A percentile compares a stretch with the other conserved stretches of the same genome.
Evolutionary conservation across 2,329 filamentous ascomycete species (phyloP).

Genomic region (Nigrospora oryzae): DNA sequence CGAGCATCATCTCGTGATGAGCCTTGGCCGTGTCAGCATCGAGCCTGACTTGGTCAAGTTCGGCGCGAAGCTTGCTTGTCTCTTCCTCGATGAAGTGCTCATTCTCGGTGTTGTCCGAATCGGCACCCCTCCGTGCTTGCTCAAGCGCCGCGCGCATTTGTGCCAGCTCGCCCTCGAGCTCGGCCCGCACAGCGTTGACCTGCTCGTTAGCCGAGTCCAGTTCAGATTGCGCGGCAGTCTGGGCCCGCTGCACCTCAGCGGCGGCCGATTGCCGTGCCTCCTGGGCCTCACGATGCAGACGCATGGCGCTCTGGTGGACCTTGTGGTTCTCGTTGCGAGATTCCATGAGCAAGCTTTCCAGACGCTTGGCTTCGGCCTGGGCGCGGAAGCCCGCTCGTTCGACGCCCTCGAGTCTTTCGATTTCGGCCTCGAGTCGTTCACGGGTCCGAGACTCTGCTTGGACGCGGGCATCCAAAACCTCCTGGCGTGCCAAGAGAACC

Average conservation of each 20-base stretch:
- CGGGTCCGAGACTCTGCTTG: conserved; percentile 65
- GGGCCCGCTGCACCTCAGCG: conserved; percentile 72
- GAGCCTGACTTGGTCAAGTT: conserved; percentile 69
- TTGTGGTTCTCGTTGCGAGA: conserved; percentile 61
- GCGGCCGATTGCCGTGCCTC: conserved; percentile 74
- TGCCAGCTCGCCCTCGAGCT: conserved; percentile 71
- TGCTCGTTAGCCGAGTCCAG: conserved; percentile 78
- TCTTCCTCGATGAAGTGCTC: conserved; percentile 77
- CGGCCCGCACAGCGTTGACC: conserved; percentile 72
- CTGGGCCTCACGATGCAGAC: conserved; percentile 73
- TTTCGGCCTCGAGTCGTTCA: conserved; percentile 58
- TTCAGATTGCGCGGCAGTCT: conserved; percentile 70
- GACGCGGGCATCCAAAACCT: conserved; percentile 69
- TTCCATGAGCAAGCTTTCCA: conserved; percentile 47
- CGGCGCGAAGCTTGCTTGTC: conserved; percentile 59
- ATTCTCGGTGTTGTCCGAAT: conserved; percentile 66
- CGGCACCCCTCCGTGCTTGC: conserved; percentile 63
- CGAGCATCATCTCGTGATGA: conserved; percentile 74
- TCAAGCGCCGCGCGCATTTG: conserved; percentile 67
- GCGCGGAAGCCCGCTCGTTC: conserved; percentile 59
- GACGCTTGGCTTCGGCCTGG: conserved; percentile 51
- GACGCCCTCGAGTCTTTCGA: conserved; percentile 55
- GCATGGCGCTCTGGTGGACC: conserved; percentile 59
- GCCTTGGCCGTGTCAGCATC: conserved; percentile 76
- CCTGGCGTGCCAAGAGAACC: conserved; percentile 68